Percentiles rank a stretch among this genome's conserved stretches.
These are phyloP conservation scores for Omphalotus guepiniiformis DNA, from an alignment of 768 basidiomycete genomes.

Conservation along the genomic window DNA sequence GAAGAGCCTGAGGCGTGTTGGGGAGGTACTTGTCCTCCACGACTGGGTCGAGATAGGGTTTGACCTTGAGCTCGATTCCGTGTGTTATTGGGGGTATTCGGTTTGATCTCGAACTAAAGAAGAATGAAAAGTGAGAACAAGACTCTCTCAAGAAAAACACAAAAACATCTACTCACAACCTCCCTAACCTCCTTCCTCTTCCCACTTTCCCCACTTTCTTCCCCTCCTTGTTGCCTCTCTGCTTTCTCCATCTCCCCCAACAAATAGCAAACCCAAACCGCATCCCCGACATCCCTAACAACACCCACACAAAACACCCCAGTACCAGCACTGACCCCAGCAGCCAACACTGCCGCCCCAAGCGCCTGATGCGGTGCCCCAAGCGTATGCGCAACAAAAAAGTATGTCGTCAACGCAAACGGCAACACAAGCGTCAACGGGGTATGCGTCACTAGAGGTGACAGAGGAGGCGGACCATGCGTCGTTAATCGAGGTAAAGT, in stretches of 20 bases:
- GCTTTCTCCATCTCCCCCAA: not conserved
- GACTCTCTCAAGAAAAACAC: no score
- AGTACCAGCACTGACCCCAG: slow-evolving; percentile 75
- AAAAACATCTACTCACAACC: no score
- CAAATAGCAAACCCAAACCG: slow-evolving; percentile 63
- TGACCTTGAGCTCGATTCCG: no score
- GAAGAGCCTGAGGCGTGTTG: no score
- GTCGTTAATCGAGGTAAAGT: not conserved
- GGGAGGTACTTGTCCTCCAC: no score
- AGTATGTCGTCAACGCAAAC: slow-evolving; percentile 76
- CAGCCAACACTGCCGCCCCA: slow-evolving; percentile 71
- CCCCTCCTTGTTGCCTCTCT: not conserved
- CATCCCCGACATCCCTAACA: slow-evolving; percentile 69
- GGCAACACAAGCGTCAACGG: slow-evolving; percentile 80
- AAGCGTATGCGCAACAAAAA: slow-evolving; percentile 85
- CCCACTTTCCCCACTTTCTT: not conserved
- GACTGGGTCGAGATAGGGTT: no score
- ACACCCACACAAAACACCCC: slow-evolving; percentile 81
- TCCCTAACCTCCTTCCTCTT: not conserved
- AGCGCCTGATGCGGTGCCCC: slow-evolving; percentile 65
- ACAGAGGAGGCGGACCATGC: slow-evolving; percentile 39
- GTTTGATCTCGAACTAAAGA: no score
- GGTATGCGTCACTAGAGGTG: slow-evolving; percentile 71
- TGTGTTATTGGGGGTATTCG: no score
- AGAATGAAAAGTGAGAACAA: no score